Conservation (phyloP, 768 basidiomycete genomes). For the Tylopilus rubrobrunneus region DNA sequence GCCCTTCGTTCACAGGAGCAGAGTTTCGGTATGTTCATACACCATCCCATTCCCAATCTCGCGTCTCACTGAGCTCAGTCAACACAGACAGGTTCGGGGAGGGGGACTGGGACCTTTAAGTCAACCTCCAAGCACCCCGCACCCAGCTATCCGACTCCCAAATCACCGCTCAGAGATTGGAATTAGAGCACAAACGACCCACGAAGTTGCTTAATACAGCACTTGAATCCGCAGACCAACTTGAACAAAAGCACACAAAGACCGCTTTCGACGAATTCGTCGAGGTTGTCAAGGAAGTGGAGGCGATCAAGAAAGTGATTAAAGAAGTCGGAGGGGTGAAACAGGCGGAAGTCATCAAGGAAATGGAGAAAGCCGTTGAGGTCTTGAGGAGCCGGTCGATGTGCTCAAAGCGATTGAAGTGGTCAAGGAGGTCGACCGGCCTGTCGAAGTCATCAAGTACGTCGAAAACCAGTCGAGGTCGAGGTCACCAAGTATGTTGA, state of each 20-base stretch:
- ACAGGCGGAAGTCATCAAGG: constrained; percentile 26
- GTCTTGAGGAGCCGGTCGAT: constrained; percentile 18
- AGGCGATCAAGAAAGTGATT: constrained; percentile 26
- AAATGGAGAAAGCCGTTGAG: constrained; percentile 15
- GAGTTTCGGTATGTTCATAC: constrained; percentile 55
- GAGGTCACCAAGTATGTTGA: constrained; percentile 23
- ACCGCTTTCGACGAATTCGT: constrained; percentile 61
- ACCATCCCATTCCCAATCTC: not conserved
- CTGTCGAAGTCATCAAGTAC: constrained; percentile 35
- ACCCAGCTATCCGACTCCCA: constrained; percentile 65
- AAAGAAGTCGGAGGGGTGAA: constrained; percentile 36
- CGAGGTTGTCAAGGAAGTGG: constrained; percentile 28
- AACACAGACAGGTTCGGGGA: constrained; percentile 87
- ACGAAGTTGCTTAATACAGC: constrained; percentile 67
- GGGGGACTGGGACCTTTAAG: constrained; percentile 99
- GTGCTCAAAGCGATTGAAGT: constrained; percentile 23
- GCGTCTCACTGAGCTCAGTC: constrained; percentile 1
- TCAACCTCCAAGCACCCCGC: constrained; percentile 82
- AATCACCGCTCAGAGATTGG: constrained; percentile 61
- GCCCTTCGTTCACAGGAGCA: constrained; percentile 81
- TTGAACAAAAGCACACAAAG: constrained; percentile 72
- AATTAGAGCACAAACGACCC: constrained; percentile 79
- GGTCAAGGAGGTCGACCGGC: constrained; percentile 26
- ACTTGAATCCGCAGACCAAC: constrained; percentile 73
- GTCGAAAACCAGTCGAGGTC: constrained; percentile 23